A percentile compares a stretch with the other conserved stretches of the same genome.
Evolutionary conservation across 1,284 basidiomycete species (phyloP).

Genomic region (Ceratobasidium sp.): DNA sequence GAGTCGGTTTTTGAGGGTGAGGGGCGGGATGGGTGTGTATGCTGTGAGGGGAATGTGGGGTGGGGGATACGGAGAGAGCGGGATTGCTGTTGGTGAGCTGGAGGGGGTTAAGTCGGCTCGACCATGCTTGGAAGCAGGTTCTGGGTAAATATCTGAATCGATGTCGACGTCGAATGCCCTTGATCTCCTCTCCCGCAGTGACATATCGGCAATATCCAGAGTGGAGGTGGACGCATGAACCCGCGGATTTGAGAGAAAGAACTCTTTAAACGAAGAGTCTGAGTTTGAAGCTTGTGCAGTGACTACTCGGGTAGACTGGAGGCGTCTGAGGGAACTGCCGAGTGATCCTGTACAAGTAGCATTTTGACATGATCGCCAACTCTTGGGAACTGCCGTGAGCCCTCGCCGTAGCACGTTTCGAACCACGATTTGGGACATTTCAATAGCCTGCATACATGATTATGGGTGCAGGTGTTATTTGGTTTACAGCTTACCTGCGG

Average conservation of each 20-base stretch:
- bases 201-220: constrained; percentile 42
- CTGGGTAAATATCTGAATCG: constrained; percentile 41
- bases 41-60: constrained; percentile 50
- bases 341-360: neutral
- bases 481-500: neutral
- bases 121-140: neutral
- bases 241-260: constrained; percentile 38
- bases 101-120: neutral
- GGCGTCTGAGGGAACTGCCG: neutral
- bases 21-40: constrained; percentile 58
- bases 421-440: neutral
- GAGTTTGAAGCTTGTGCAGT: neutral
- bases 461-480: neutral
- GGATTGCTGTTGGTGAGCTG: constrained; percentile 28
- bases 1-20: constrained; percentile 69
- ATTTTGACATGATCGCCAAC: neutral
- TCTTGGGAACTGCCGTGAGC: neutral
- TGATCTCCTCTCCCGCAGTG: constrained; percentile 22
- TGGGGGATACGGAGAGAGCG: constrained; percentile 48
- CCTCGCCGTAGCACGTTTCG: neutral
- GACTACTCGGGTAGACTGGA: constrained; percentile 26
- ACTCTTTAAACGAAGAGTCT: constrained; percentile 21
- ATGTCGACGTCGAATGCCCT: constrained; percentile 38
- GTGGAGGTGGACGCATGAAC: constrained; percentile 26
- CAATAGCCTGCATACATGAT: neutral